Evolutionary conservation across 192 early-diverging fungal genomes (phyloP), one percentile per base, ranked within the genome.

Genomic region (Umbelopsis isabellina): DNA sequence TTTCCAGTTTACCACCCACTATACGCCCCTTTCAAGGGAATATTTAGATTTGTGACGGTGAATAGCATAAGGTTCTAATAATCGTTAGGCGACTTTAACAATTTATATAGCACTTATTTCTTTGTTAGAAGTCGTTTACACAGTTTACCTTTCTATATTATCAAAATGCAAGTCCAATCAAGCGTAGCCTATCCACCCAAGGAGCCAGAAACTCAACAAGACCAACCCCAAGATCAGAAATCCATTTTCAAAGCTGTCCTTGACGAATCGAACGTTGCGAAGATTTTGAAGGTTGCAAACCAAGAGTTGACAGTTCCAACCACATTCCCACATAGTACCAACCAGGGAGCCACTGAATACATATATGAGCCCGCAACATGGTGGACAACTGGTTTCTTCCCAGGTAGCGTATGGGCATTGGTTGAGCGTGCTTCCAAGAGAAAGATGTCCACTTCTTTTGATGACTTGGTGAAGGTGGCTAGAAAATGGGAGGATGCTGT

Each of bases 311-410:
- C 69, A n/a, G 46, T n/a, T 33, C 52, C 53, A 12, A 25, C 22
- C 20, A 25, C 18, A 25, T 71, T 71, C 44, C 69, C 69, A 22
- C 69, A 71, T n/a, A 20, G 30, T 46, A 71, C 55, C 27, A 45
- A 53, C 27, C 20, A 22, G 37, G 69, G 69, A 45, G 55, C 53
- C 1, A 27, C 35, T 4, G 69, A 58, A 21, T 71, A 71, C 45
- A 25, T 61, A 13, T 71, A 61, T 30, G 69, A 71, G 41, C 69
- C 69, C 15, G 41, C 69, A 13, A 44, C 30, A 25, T 71, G 69
- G 69, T 71, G 69, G 69, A 71, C 69, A 6, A 41, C 69, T 4
- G 69, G 69, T 10, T 71, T 71, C 44, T 71, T 71, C 22, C 52
- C 69, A 35, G 69, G 69, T 23, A 71, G 69, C 22, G 1, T 71